A percentile compares a stretch with the other conserved stretches of the same genome.
Evolutionary conservation across 2,329 filamentous ascomycete genomes (phyloP).

Genomic region (Aspergillus uvarum): DNA sequence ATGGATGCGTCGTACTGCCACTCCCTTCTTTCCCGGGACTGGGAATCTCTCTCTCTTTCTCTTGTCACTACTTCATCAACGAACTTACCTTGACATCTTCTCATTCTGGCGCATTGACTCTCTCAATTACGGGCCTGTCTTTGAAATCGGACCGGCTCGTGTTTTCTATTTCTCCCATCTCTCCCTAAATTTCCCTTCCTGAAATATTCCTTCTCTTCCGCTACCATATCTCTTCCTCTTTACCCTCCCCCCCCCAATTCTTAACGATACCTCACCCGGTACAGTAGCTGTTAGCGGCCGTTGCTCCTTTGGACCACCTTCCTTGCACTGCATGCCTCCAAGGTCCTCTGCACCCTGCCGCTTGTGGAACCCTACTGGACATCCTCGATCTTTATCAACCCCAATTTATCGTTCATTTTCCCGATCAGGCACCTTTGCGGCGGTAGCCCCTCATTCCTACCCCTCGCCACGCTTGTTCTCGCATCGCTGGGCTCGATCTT

Average conservation of each 20-base stretch:
- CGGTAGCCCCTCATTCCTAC: slow-evolving; percentile 19
- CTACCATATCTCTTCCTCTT: not conserved
- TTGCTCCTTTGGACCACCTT: not conserved
- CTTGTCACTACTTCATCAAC: not conserved
- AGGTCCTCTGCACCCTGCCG: slow-evolving; percentile 34
- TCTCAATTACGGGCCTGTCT: not conserved
- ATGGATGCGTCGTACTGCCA: not conserved
- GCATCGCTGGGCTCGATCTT: slow-evolving; percentile 12
- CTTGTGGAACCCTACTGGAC: slow-evolving; percentile 24
- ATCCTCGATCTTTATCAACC: slow-evolving; percentile 10
- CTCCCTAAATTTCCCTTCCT: not conserved
- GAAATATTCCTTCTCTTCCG: not conserved
- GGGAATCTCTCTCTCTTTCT: not conserved
- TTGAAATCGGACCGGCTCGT: not conserved
- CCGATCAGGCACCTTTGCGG: slow-evolving; percentile 13
- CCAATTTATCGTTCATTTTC: slow-evolving; percentile 17
- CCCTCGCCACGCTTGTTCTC: slow-evolving; percentile 18
- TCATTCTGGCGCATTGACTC: not conserved
- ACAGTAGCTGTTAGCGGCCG: slow-evolving; percentile 8
- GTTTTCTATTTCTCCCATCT: not conserved
- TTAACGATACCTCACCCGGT: slow-evolving; percentile 1
- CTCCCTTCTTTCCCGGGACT: not conserved
- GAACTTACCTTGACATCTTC: not conserved
- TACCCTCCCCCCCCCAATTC: not conserved
- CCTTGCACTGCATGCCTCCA: slow-evolving; percentile 34